These are phyloP conservation scores for Amphicarpaea edgeworthii DNA, from an alignment of 306 rosid species.

Conservation along the genomic window DNA sequence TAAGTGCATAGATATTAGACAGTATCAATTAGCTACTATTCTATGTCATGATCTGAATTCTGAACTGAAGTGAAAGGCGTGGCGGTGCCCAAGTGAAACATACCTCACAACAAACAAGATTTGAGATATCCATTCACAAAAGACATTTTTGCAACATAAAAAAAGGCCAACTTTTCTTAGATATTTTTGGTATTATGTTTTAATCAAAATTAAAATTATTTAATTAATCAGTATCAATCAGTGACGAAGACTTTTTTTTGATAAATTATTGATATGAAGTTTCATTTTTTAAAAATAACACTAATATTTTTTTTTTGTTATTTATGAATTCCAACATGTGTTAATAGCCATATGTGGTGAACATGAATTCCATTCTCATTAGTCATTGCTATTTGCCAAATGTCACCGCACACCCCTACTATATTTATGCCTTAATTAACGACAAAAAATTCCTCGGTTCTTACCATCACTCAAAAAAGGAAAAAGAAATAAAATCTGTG, in stretches of 20 bases:
- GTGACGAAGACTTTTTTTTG: too few relatives aligned
- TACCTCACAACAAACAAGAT: background rate
- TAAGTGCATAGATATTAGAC: too few relatives aligned
- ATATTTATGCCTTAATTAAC: background rate
- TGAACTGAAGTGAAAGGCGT: too few relatives aligned
- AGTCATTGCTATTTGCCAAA: too few relatives aligned
- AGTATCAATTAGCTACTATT: background rate
- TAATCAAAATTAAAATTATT: too few relatives aligned
- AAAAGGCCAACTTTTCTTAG: background rate
- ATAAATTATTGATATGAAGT: too few relatives aligned
- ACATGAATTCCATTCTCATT: background rate
- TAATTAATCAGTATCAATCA: too few relatives aligned
- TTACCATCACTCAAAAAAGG: background rate
- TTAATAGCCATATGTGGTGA: background rate
- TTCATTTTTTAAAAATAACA: too few relatives aligned
- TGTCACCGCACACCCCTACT: background rate
- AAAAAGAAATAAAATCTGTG: background rate
- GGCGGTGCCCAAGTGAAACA: background rate
- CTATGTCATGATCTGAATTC: background rate
- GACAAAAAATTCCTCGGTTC: too few relatives aligned
- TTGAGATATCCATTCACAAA: background rate
- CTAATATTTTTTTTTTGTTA: too few relatives aligned
- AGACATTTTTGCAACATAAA: background rate
- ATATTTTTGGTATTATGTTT: too few relatives aligned
- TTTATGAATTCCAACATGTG: too few relatives aligned